These are phyloP conservation scores for Eimeria necatrix DNA, from an alignment of 169 alveolate species.

Conservation along the genomic window DNA sequence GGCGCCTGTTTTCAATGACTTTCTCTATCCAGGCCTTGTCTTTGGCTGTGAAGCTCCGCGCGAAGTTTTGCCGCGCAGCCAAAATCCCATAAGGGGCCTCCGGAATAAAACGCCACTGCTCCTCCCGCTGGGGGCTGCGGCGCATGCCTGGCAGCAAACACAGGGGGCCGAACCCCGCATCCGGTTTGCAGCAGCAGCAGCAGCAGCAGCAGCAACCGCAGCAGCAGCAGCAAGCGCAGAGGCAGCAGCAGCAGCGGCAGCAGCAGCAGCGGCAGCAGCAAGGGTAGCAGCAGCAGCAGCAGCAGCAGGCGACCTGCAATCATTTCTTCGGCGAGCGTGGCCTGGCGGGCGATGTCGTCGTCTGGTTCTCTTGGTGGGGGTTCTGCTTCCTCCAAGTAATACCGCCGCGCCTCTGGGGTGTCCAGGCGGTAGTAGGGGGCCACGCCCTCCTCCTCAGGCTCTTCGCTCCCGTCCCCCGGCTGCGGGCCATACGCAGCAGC, in stretches of 20 bases:
- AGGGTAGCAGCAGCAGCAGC: not conserved
- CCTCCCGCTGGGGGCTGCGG: conserved; percentile 67
- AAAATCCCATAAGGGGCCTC: conserved; percentile 82
- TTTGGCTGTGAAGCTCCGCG: conserved; percentile 37
- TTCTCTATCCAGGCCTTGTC: conserved; percentile 2
- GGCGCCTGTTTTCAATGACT: not conserved
- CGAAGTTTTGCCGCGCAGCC: conserved; percentile 82
- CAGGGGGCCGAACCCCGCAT: too few species aligned
- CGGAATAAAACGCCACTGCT: conserved; percentile 71
- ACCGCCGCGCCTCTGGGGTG: conserved; percentile 44
- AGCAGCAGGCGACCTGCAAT: conserved; percentile 78
- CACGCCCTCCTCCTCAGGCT: conserved; percentile 10
- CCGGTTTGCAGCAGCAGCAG: too few species aligned
- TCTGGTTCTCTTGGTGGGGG: conserved; percentile 87
- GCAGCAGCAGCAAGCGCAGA: not conserved
- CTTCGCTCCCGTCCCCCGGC: not conserved
- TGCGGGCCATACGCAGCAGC: too few species aligned
- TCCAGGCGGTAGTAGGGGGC: conserved; percentile 21
- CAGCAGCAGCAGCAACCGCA: too few species aligned
- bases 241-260: not conserved
- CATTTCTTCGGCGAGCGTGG: conserved; percentile 88
- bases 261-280: not conserved
- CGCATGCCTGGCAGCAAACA: conserved; percentile 76
- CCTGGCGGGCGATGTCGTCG: conserved; percentile 88
- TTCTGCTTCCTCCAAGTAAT: conserved; percentile 55